These are phyloP conservation scores for Trifolium dubium DNA, from an alignment of 306 rosid species.

Conservation along the genomic window DNA sequence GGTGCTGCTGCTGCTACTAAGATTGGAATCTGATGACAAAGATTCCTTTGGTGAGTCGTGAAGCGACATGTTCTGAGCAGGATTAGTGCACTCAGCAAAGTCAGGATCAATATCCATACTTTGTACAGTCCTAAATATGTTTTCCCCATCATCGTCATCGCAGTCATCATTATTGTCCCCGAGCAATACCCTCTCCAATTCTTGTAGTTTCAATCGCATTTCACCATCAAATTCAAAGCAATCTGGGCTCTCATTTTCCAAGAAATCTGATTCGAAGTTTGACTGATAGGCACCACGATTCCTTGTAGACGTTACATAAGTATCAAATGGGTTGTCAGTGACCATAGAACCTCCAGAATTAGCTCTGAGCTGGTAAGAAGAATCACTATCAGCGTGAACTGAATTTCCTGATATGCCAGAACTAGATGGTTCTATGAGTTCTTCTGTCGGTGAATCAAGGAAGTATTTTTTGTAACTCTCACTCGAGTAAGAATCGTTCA, in stretches of 20 bases:
- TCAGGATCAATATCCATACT: slow-evolving; percentile 78
- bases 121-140: slow-evolving; percentile 53
- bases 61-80: slow-evolving; percentile 49
- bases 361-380: slow-evolving; percentile 46
- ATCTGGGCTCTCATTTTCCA: slow-evolving; percentile 65
- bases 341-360: slow-evolving; percentile 51
- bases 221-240: slow-evolving; percentile 59
- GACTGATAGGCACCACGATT: slow-evolving; percentile 48
- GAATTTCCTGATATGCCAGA: slow-evolving; percentile 67
- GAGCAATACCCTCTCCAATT: slow-evolving; percentile 86
- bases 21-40: slow-evolving; percentile 64
- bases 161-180: slow-evolving; percentile 64
- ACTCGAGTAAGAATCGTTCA: slow-evolving; percentile 62
- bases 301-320: slow-evolving; percentile 47
- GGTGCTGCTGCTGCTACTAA: slow-evolving; percentile 67
- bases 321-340: slow-evolving; percentile 48
- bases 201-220: slow-evolving; percentile 82
- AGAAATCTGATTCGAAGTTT: slow-evolving; percentile 56
- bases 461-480: slow-evolving; percentile 86
- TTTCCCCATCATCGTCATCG: slow-evolving; percentile 67
- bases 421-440: slow-evolving; percentile 56
- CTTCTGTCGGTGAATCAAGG: slow-evolving; percentile 75
- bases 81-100: slow-evolving; percentile 61
- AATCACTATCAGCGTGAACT: slow-evolving; percentile 51
- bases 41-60: slow-evolving; percentile 87